Percentiles rank a stretch among this genome's conserved stretches.
Evolutionary conservation across 768 basidiomycete genomes (phyloP).

Genomic region (Agaricus blazei): DNA sequence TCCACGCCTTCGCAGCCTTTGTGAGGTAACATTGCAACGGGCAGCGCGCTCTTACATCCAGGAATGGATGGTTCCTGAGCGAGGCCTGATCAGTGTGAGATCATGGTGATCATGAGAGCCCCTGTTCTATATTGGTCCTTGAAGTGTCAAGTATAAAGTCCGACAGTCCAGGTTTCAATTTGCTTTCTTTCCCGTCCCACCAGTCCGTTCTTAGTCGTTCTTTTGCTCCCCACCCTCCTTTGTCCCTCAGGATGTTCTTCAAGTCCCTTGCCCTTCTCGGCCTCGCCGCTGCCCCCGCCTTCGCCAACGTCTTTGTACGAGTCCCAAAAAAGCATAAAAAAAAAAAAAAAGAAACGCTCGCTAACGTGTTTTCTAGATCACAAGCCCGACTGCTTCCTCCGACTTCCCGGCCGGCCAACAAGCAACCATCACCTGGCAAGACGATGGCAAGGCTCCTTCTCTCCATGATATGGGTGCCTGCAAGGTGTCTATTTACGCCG

Average conservation of each 20-base stretch:
- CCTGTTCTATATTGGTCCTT: background rate
- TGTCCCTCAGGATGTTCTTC: conserved; percentile 45
- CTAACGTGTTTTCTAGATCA: conserved; percentile 38
- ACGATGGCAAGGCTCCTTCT: conserved; percentile 41
- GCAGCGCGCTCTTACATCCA: too few relatives aligned
- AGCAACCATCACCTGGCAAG: conserved; percentile 54
- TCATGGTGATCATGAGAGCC: background rate
- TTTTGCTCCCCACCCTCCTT: conserved; percentile 32
- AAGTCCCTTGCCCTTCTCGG: conserved; percentile 43
- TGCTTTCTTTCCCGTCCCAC: background rate
- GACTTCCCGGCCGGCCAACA: conserved; percentile 45
- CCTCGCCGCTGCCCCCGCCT: conserved; percentile 44
- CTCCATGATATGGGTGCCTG: conserved; percentile 48
- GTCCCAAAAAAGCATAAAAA: conserved; percentile 7
- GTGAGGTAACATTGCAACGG: too few relatives aligned
- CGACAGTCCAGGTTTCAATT: background rate
- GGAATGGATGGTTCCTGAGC: too few relatives aligned
- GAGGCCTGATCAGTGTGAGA: too few relatives aligned
- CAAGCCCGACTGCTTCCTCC: conserved; percentile 43
- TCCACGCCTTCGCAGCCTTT: too few relatives aligned
- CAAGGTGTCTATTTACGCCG: conserved; percentile 56
- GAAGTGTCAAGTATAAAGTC: conserved; percentile 3
- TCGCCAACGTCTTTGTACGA: conserved; percentile 56
- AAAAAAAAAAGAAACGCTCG: background rate
- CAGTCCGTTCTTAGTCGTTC: background rate